phyloP scores from a whole-genome alignment of 2,329 filamentous ascomycete genomes.

The Helicocarpus griseus region DNA sequence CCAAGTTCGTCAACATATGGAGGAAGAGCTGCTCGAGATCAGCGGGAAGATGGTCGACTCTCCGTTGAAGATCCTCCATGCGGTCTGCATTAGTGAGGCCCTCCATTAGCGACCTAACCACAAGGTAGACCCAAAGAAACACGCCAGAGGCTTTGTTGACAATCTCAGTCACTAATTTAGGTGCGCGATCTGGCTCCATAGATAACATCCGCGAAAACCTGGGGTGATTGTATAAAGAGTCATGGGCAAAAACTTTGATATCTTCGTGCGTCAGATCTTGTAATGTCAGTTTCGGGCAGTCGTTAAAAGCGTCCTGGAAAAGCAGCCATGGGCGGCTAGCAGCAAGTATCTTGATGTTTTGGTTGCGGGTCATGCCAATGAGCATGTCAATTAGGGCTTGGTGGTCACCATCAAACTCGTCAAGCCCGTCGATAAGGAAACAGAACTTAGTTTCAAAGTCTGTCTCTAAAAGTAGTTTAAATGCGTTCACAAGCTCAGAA shows the following conservation, averaged over 20 bases:
- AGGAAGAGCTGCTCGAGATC: constrained; percentile 16
- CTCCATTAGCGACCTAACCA: constrained; percentile 15
- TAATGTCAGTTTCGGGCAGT: constrained; percentile 11
- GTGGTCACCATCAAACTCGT: constrained; percentile 16
- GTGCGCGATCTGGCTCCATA: not conserved
- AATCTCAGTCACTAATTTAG: constrained; percentile 13
- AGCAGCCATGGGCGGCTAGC: constrained; percentile 23
- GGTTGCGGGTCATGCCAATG: constrained; percentile 6
- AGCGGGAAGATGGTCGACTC: constrained; percentile 13
- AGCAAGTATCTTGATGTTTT: constrained; percentile 16
- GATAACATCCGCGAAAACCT: constrained; percentile 12
- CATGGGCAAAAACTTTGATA: constrained; percentile 14
- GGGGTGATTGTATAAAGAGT: constrained; percentile 8
- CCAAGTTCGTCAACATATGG: constrained; percentile 13
- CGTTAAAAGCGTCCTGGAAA: constrained; percentile 20
- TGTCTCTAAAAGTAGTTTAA: constrained; percentile 4
- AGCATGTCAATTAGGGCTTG: constrained; percentile 13
- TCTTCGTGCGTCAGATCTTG: constrained; percentile 18
- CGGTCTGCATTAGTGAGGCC: constrained; percentile 16
- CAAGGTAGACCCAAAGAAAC: constrained; percentile 24
- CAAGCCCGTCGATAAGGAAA: constrained; percentile 27
- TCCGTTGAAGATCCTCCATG: constrained; percentile 11
- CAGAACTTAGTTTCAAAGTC: constrained; percentile 8
- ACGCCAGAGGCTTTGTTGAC: constrained; percentile 18
- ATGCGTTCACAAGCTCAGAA: constrained; percentile 7